Percentiles rank a stretch among this genome's conserved stretches.
These are phyloP conservation scores for Stemphylium beticola DNA, from an alignment of 2,329 filamentous ascomycete genomes.

Conservation along the genomic window DNA sequence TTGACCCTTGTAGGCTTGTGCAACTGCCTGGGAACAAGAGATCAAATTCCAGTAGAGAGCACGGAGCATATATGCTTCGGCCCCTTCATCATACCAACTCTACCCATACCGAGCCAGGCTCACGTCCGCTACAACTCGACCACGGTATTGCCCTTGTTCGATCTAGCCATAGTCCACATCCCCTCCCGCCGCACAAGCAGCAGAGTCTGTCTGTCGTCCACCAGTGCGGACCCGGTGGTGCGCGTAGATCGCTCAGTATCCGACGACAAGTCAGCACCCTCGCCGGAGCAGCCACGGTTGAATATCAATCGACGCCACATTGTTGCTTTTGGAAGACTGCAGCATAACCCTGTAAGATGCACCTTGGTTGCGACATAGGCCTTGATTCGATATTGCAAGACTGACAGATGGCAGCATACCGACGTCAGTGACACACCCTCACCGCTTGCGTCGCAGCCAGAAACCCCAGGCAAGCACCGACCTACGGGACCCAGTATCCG, in stretches of 20 bases:
- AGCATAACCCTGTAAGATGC: slow-evolving; percentile 47
- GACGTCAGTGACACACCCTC: slow-evolving; percentile 29
- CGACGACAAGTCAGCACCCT: slow-evolving; percentile 36
- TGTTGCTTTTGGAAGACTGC: slow-evolving; percentile 41
- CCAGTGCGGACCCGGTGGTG: slow-evolving; percentile 35
- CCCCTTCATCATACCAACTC: slow-evolving; percentile 28
- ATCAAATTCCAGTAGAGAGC: slow-evolving; percentile 35
- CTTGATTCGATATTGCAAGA: slow-evolving; percentile 35
- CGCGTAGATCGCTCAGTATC: slow-evolving; percentile 40
- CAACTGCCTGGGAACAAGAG: slow-evolving; percentile 35
- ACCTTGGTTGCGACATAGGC: slow-evolving; percentile 37
- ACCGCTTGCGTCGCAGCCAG: slow-evolving; percentile 41
- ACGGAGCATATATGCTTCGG: slow-evolving; percentile 46
- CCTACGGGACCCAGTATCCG: slow-evolving; percentile 28
- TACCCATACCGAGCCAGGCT: slow-evolving; percentile 15
- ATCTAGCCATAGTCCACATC: slow-evolving; percentile 7
- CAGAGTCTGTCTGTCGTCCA: slow-evolving; percentile 23
- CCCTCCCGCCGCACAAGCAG: slow-evolving; percentile 18
- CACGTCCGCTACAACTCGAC: slow-evolving; percentile 7
- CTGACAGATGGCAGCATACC: slow-evolving; percentile 44
- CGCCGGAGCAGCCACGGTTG: slow-evolving; percentile 44
- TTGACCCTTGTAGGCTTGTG: slow-evolving; percentile 40
- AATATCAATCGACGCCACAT: slow-evolving; percentile 42
- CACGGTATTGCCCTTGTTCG: slow-evolving; percentile 5
- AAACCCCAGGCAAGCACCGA: slow-evolving; percentile 35